Evolutionary conservation across 345 rosid species (phyloP).

Genomic region (Fremontodendron californicum): DNA sequence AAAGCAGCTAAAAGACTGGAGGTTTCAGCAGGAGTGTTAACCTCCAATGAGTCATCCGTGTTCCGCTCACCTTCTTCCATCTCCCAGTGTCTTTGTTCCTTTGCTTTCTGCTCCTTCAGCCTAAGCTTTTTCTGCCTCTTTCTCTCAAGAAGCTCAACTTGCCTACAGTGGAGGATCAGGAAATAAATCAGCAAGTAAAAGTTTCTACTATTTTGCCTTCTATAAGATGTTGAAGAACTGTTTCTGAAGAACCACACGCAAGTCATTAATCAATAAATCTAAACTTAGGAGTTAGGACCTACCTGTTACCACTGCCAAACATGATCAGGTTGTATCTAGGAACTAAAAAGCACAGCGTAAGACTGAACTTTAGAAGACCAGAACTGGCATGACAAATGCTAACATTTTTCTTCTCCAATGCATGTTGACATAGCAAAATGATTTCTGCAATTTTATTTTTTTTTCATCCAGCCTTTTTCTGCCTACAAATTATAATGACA

Average conservation of each 20-base stretch:
- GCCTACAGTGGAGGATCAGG: constrained; percentile 37
- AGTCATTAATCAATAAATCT: background rate
- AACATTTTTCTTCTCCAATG: background rate
- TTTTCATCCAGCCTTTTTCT: background rate
- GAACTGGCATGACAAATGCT: background rate
- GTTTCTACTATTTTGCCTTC: background rate
- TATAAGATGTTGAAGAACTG: background rate
- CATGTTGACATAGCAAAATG: background rate
- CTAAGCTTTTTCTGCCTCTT: constrained; percentile 79
- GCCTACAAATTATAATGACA: background rate
- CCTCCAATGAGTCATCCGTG: constrained; percentile 42
- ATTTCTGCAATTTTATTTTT: background rate
- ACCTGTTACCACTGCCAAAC: background rate
- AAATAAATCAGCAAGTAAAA: constrained; percentile 4
- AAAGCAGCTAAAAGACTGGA: constrained; percentile 34
- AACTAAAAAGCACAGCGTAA: background rate
- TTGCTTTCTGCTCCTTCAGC: constrained; percentile 80
- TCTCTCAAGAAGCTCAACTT: constrained; percentile 72
- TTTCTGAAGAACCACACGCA: background rate
- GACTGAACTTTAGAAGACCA: background rate
- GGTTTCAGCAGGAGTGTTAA: constrained; percentile 41
- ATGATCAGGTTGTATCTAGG: background rate
- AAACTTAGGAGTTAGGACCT: background rate
- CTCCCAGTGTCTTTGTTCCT: constrained; percentile 51
- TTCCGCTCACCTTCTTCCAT: constrained; percentile 33